These are phyloP conservation scores for Inga oerstediana DNA, from an alignment of 306 rosid genomes.

Conservation along the genomic window DNA sequence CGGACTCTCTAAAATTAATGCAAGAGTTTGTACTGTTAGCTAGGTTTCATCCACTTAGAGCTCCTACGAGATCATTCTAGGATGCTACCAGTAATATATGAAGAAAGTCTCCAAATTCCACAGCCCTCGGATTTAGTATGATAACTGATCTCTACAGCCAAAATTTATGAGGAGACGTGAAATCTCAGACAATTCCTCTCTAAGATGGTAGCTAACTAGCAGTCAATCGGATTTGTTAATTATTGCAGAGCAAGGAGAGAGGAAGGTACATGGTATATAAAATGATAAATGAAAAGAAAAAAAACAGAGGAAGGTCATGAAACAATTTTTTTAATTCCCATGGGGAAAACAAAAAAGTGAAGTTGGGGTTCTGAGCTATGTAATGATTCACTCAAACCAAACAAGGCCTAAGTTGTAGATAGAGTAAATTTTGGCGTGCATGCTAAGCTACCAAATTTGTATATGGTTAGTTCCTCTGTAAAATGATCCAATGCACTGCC, in stretches of 20 bases:
- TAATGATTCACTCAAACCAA: not conserved
- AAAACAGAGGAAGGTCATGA: not conserved
- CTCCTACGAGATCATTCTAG: not conserved
- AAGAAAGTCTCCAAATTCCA: not conserved
- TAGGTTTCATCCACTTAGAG: not conserved
- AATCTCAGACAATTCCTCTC: too few relatives aligned
- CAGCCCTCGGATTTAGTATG: not conserved
- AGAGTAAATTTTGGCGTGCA: not conserved
- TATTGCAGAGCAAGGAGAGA: not conserved
- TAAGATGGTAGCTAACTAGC: too few relatives aligned
- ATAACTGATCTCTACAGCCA: not conserved
- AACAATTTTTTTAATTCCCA: not conserved
- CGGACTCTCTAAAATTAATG: not conserved
- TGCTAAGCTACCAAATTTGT: not conserved
- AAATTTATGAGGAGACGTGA: not conserved
- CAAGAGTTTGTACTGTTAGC: not conserved
- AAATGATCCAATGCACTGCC: too few relatives aligned
- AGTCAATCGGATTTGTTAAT: too few relatives aligned
- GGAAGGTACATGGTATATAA: not conserved
- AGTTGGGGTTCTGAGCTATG: not conserved
- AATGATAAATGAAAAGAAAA: not conserved
- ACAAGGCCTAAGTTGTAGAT: not conserved
- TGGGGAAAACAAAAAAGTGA: not conserved
- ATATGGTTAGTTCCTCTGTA: too few relatives aligned
- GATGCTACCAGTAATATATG: not conserved